Conservation (phyloP, 148 eudicot genomes). For the Camellia japonica region DNA sequence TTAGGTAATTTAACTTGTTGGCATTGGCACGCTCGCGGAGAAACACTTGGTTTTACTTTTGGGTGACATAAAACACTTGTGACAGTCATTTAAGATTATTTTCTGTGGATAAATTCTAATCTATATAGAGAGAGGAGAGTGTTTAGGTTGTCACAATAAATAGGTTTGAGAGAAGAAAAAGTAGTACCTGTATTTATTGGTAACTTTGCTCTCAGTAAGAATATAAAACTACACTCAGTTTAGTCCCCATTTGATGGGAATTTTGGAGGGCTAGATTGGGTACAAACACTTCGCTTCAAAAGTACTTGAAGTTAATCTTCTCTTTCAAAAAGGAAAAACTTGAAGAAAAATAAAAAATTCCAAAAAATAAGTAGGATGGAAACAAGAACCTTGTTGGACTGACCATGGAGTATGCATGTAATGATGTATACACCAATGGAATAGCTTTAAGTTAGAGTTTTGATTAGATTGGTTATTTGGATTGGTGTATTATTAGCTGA, state of each 20-base stretch:
- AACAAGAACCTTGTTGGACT: too few relatives aligned
- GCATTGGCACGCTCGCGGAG: too few relatives aligned
- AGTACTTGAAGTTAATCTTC: neutral
- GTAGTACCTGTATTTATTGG: neutral
- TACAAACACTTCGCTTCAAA: too few relatives aligned
- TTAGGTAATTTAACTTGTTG: too few relatives aligned
- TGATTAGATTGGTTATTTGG: too few relatives aligned
- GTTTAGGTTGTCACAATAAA: neutral
- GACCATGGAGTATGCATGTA: too few relatives aligned
- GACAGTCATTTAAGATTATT: neutral
- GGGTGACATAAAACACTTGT: neutral
- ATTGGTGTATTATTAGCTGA: too few relatives aligned
- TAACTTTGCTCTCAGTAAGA: neutral
- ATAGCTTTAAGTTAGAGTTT: too few relatives aligned
- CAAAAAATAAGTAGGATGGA: neutral
- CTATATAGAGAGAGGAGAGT: neutral
- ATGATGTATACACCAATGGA: too few relatives aligned
- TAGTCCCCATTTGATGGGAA: too few relatives aligned
- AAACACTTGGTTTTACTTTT: neutral
- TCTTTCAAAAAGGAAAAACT: neutral
- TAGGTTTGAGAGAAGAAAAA: neutral
- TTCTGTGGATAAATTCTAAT: neutral
- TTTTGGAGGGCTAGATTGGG: too few relatives aligned
- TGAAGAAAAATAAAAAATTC: neutral
- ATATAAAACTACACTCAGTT: too few relatives aligned